These are phyloP conservation scores for Trametes punicea DNA, from an alignment of 768 basidiomycete species.

Conservation along the genomic window DNA sequence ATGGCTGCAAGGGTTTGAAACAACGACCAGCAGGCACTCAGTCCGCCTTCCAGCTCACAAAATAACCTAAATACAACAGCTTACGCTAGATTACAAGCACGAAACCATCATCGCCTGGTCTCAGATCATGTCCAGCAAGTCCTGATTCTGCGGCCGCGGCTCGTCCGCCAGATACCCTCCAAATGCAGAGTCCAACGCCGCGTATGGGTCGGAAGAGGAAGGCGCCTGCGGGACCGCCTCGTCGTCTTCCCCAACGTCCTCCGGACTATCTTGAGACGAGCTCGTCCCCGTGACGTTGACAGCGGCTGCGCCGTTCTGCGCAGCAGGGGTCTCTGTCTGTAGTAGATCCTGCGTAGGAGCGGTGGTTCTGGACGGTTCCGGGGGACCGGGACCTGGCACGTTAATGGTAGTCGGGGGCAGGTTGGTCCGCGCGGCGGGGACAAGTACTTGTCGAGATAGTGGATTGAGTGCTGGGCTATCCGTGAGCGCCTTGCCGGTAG, in stretches of 20 bases:
- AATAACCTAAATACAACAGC: slow-evolving; percentile 6
- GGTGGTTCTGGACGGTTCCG: slow-evolving; percentile 39
- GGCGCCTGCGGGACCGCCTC: slow-evolving; percentile 31
- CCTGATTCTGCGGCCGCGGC: slow-evolving; percentile 65
- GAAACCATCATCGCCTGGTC: not conserved
- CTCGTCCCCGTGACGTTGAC: slow-evolving; percentile 16
- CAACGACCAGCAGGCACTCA: not conserved
- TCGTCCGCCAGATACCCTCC: slow-evolving; percentile 69
- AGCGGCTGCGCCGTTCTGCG: slow-evolving; percentile 9
- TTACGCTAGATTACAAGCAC: slow-evolving; percentile 15
- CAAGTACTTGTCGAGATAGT: slow-evolving; percentile 69
- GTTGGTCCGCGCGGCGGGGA: slow-evolving; percentile 53
- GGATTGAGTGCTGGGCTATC: slow-evolving; percentile 91
- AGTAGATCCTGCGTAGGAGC: slow-evolving; percentile 27
- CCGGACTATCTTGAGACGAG: slow-evolving; percentile 13
- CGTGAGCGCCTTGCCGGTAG: slow-evolving; percentile 72
- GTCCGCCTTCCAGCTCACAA: not conserved
- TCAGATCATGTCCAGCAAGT: slow-evolving; percentile 44
- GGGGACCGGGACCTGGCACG: slow-evolving; percentile 63
- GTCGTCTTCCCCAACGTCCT: slow-evolving; percentile 38
- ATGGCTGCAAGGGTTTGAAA: too few relatives aligned
- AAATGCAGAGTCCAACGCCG: slow-evolving; percentile 75
- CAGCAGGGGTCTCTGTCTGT: slow-evolving; percentile 14
- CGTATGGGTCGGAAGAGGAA: slow-evolving; percentile 72
- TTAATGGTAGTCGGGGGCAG: slow-evolving; percentile 40